Percentiles rank a stretch among this genome's conserved stretches.
These are phyloP conservation scores for Gossypium rotundifolium DNA, from an alignment of 345 rosid species.

Conservation along the genomic window DNA sequence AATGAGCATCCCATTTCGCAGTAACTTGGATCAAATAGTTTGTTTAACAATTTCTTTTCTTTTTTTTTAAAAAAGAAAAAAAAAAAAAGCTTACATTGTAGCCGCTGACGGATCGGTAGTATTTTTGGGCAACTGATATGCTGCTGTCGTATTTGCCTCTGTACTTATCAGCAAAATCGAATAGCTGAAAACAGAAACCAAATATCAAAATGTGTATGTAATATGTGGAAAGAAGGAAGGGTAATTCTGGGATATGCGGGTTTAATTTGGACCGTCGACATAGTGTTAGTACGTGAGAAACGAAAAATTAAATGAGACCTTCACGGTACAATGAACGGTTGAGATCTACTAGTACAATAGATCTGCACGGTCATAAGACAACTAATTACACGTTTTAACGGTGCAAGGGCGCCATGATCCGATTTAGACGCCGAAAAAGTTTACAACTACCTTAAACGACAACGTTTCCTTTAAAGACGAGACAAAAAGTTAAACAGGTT, in stretches of 20 bases:
- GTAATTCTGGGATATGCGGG: background rate
- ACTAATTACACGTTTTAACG: constrained; percentile 33
- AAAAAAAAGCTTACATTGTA: constrained; percentile 51
- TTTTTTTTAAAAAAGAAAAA: background rate
- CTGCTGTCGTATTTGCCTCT: constrained; percentile 95
- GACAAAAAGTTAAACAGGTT: constrained; percentile 37
- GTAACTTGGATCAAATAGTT: background rate
- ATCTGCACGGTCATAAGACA: constrained; percentile 31
- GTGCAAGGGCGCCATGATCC: constrained; percentile 27
- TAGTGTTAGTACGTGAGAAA: constrained; percentile 21
- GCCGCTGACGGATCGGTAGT: constrained; percentile 82
- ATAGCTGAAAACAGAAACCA: constrained; percentile 46
- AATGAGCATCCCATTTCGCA: background rate
- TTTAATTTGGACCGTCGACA: constrained; percentile 27
- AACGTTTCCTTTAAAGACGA: background rate
- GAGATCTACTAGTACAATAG: constrained; percentile 23
- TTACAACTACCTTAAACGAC: background rate
- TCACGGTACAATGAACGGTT: constrained; percentile 34
- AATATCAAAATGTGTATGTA: background rate
- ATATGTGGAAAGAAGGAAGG: constrained; percentile 7
- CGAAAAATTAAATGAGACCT: background rate
- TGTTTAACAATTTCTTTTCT: background rate
- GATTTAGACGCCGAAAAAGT: constrained; percentile 27
- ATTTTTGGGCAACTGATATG: constrained; percentile 80
- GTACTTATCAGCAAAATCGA: constrained; percentile 92